Evolutionary conservation across 2,329 filamentous ascomycete species (phyloP).

Genomic region (Beauveria caledonica): DNA sequence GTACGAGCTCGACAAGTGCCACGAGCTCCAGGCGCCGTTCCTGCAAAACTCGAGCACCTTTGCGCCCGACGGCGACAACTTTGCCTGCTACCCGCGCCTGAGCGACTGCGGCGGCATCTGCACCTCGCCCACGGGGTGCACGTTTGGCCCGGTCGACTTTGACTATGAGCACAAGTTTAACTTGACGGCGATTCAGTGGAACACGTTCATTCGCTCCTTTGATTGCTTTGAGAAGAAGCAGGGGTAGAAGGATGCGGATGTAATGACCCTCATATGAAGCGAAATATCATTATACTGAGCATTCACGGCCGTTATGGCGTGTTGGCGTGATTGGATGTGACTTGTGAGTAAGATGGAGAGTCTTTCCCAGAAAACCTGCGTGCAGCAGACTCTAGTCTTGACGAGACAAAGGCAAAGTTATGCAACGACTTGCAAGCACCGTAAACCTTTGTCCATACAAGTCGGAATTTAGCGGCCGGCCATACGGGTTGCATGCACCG

Average conservation of each 20-base stretch:
- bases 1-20: conserved; percentile 36
- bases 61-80: conserved; percentile 40
- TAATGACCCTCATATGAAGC: neutral
- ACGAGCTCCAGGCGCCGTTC: conserved; percentile 35
- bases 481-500: neutral
- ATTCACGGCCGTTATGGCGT: neutral
- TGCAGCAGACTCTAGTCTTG: neutral
- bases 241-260: neutral
- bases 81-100: conserved; percentile 39
- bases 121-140: conserved; percentile 44
- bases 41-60: conserved; percentile 38
- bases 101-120: conserved; percentile 35
- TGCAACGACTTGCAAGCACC: no score
- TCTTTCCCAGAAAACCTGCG: neutral
- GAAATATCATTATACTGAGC: neutral
- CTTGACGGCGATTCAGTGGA: conserved; percentile 37
- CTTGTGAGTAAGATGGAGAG: neutral
- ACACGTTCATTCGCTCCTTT: conserved; percentile 29
- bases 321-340: neutral
- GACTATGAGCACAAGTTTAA: conserved; percentile 39
- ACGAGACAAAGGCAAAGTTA: no score
- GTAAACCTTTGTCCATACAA: neutral
- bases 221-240: conserved; percentile 21
- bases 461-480: neutral
- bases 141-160: conserved; percentile 39